These are phyloP conservation scores for Myotisia sp. DNA, from an alignment of 2,329 filamentous ascomycete species.

Conservation along the genomic window DNA sequence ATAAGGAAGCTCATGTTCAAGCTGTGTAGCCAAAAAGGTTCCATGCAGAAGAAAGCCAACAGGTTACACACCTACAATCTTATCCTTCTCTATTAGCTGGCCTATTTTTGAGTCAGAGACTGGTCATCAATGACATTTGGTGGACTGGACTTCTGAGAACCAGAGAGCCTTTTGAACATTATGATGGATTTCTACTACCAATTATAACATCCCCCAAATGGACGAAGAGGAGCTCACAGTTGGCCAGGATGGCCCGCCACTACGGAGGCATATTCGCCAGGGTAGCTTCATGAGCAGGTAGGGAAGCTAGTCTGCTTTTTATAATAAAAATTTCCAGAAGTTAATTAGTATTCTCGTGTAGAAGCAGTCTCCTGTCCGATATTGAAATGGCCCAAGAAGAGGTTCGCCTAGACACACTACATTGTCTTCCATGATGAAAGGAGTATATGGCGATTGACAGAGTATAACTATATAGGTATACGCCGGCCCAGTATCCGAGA, in stretches of 20 bases:
- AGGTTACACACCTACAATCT: no score
- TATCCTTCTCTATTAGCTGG: no score
- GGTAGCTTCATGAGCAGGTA: constrained; percentile 27
- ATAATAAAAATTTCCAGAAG: no score
- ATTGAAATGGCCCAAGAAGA: constrained; percentile 99
- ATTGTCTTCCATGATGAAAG: constrained; percentile 10
- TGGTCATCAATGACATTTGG: no score
- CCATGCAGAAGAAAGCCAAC: no score
- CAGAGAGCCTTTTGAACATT: no score
- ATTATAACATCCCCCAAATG: constrained; percentile 10
- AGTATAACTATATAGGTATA: constrained; percentile 47
- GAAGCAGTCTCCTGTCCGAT: constrained; percentile 65
- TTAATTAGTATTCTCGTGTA: constrained; percentile 3
- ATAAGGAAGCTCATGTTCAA: no score
- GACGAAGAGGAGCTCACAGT: constrained; percentile 3
- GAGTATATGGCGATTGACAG: background rate
- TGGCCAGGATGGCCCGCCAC: constrained; percentile 7
- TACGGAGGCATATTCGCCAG: constrained; percentile 6
- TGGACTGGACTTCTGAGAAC: no score
- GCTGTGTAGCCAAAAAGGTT: no score
- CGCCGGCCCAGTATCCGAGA: constrained; percentile 85
- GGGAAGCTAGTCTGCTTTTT: constrained; percentile 10
- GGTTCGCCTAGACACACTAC: no score
- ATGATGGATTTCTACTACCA: constrained; percentile 9
- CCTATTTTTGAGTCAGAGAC: no score